Base-by-base conservation (phyloP, 2,329 filamentous ascomycete species). In the Sarocladium brachiariae region DNA sequence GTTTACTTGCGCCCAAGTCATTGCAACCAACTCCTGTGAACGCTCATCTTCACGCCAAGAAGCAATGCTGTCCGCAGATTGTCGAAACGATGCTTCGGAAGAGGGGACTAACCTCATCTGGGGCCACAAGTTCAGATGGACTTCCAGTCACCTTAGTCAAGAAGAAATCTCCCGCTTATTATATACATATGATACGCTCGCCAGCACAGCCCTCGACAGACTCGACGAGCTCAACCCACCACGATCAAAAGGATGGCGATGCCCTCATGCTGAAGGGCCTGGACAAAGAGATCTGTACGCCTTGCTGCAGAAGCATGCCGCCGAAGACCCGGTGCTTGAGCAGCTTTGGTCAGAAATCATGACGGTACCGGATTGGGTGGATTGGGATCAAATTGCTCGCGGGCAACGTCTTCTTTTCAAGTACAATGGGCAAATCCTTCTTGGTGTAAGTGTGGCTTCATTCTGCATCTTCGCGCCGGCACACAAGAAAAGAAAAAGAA, bases 321-420 rank as follows among this genome's bases (percentile, higher is more conserved):
- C 67, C 2, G 69, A 72, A 5, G 78, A 91, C 57, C 68, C 76
- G 21, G 75, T 78, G 34, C 67, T 78, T 2, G 58, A 61, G 2
- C 58, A 75, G 50, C 68, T 92, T 8, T 91, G 86, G 87, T 63
- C 66, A 0, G 73, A 89, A 59, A 72, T 86, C 51, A 84, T 81
- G 52, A 81, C 76, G 0, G 66, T 89, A 3, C 87, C 87, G 0
- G 71, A 77, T 1, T 91, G 86, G 86, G 87, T 91, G 2, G 81
- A 90, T 61, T 91, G 86, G 86, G 76, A 77, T 2, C 85, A 89
- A 61, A 84, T 92, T 51, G 72, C 76, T 53, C 74, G 87, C 59
- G 87, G 87, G 0, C 87, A 92, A 62, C 79, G 86, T 57, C 78
- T 89, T 1, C 89, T 90, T 60, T 90, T 88, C 63, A 79, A 87